Evolutionary conservation across 1,284 basidiomycete genomes (phyloP), one percentile per base, ranked within the genome.

Genomic region (Mycosarcoma maydis): DNA sequence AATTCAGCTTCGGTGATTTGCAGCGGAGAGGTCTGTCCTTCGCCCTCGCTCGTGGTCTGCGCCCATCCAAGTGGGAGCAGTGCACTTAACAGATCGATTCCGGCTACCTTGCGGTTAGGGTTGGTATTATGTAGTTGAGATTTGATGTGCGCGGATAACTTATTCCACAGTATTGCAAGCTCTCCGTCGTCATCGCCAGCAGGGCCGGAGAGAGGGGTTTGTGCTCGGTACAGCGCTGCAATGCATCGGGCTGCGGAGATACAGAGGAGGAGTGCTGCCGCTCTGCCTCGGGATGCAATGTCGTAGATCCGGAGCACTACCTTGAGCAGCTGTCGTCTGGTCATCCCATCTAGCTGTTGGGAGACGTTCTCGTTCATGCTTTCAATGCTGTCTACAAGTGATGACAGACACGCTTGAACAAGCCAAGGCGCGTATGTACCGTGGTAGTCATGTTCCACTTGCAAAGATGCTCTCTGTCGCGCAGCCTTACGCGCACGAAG

Each of bases 1-100:
- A 71, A 61, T 2, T 66, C 57, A 0, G 32, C 23, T 37, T 71
- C 62, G 3, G 54, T 47, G 9, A 65, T 30, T 1, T 46, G 40
- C 22, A 65, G 14, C 4, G 61, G 61, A 22, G 61, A 50, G 7
- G 26, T 2, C 4, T 29, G 9, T 8, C 8, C 14, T 6, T 27
- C 34, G 4, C 33, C 27, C 16, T 23, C 27, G 20, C 0, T 19
- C 19, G 17, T 30, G 8, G 38, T 34, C 6, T 41, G 55, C 0
- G 61, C 53, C 68, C 68, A 71, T 38, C 54, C 53, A 1, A 54
- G n/a, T 1, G 57, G 53, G 13, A 61, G 30, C 23, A 71, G 37
- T 4, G 61, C 62, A 5, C 57, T 54, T 20, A 71, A 54, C 16
- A 71, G 24, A 5, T 29, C 14, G 17, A 71, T 42, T 3, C 26